Evolutionary conservation across 2,329 filamentous ascomycete genomes (phyloP).

Genomic region (Sarocladiaceae sp.): DNA sequence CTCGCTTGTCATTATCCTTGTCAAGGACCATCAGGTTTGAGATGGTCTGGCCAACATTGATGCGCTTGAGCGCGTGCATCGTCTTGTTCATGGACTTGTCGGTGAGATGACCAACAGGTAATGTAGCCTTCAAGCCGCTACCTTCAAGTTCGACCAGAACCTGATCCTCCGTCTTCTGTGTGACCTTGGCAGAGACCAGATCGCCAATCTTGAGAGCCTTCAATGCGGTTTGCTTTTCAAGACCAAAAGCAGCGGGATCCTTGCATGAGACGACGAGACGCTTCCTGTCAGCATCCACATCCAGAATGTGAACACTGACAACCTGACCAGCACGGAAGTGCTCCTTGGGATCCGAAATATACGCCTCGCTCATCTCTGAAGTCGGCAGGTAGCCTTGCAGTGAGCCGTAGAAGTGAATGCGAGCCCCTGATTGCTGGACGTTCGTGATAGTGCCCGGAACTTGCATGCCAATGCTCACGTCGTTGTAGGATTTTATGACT

Average conservation of each 20-base stretch:
- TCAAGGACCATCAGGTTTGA: slow-evolving; percentile 79
- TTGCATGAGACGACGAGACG: slow-evolving; percentile 89
- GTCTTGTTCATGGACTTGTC: slow-evolving; percentile 81
- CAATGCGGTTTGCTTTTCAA: slow-evolving; percentile 70
- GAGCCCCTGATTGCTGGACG: slow-evolving; percentile 69
- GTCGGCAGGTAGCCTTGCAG: slow-evolving; percentile 85
- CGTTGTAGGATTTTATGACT: slow-evolving; percentile 72
- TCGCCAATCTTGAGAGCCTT: slow-evolving; percentile 67
- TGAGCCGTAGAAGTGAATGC: slow-evolving; percentile 85
- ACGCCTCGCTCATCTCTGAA: slow-evolving; percentile 97
- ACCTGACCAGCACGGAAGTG: slow-evolving; percentile 91
- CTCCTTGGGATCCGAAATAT: slow-evolving; percentile 79
- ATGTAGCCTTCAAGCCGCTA: slow-evolving; percentile 67
- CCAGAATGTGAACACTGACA: slow-evolving; percentile 81
- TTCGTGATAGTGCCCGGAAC: slow-evolving; percentile 83
- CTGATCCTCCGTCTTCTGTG: slow-evolving; percentile 73
- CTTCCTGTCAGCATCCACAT: slow-evolving; percentile 63
- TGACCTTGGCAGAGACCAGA: slow-evolving; percentile 70
- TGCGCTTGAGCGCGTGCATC: slow-evolving; percentile 67
- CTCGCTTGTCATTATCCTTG: slow-evolving; percentile 71
- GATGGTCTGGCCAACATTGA: slow-evolving; percentile 77
- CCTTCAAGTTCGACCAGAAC: slow-evolving; percentile 70
- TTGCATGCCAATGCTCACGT: slow-evolving; percentile 67
- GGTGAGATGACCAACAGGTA: slow-evolving; percentile 72
- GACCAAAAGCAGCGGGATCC: slow-evolving; percentile 70